These are phyloP conservation scores for Coemansia sp. DNA, from an alignment of 192 early-diverging fungal species.

Conservation along the genomic window DNA sequence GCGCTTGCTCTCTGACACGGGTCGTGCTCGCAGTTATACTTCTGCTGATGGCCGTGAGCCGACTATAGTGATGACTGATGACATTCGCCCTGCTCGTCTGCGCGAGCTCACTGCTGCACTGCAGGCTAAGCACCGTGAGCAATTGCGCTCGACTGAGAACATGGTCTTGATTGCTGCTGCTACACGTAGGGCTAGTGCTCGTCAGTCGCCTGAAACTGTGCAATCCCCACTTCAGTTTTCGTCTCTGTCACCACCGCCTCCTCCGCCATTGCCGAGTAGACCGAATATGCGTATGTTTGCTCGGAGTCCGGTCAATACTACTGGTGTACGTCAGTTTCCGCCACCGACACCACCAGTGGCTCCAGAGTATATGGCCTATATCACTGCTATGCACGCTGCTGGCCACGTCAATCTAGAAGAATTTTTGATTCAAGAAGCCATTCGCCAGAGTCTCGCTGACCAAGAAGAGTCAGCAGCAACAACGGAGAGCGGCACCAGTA, in stretches of 20 bases:
- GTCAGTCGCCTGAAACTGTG: not conserved
- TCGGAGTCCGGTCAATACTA: not conserved
- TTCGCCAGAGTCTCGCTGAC: constrained; percentile 73
- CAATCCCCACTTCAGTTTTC: not conserved
- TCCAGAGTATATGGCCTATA: constrained; percentile 62
- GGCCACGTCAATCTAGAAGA: constrained; percentile 83
- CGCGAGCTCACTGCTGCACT: constrained; percentile 20
- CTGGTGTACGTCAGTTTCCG: not conserved
- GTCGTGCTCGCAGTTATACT: constrained; percentile 40
- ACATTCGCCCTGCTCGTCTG: constrained; percentile 35
- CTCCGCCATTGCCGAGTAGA: not conserved
- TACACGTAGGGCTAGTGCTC: constrained; percentile 33
- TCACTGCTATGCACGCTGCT: constrained; percentile 73
- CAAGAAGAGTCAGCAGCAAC: constrained; percentile 36
- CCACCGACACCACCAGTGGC: not conserved
- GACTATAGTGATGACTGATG: constrained; percentile 64
- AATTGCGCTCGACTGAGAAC: constrained; percentile 34
- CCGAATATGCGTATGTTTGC: not conserved
- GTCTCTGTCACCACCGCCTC: not conserved
- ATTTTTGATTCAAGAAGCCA: constrained; percentile 91
- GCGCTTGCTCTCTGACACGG: constrained; percentile 12
- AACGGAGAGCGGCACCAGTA: constrained; percentile 8
- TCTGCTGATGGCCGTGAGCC: constrained; percentile 57
- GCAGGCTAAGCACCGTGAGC: constrained; percentile 20
- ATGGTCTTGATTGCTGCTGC: constrained; percentile 49